phyloP scores from a whole-genome alignment of 2,329 filamentous ascomycete species.

The Phaeophleospora eucalypticola region DNA sequence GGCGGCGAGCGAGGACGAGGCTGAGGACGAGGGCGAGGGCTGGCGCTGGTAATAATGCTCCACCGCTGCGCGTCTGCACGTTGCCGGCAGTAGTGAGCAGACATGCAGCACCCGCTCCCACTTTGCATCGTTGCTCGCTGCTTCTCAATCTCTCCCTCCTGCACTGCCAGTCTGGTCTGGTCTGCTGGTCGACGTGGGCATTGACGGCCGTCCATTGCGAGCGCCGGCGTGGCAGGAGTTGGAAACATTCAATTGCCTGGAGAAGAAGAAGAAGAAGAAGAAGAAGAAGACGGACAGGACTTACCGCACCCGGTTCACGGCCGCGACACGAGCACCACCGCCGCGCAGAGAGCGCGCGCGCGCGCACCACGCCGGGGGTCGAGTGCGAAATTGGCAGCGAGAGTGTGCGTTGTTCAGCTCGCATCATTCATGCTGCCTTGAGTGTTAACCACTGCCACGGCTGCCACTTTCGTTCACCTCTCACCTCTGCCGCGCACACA shows the following conservation, averaged over 20 bases:
- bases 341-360: background rate
- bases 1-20: no score
- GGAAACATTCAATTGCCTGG: background rate
- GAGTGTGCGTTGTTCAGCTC: background rate
- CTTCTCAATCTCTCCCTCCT: background rate
- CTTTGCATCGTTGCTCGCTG: background rate
- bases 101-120: background rate
- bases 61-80: background rate
- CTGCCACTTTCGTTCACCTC: background rate
- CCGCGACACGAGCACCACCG: background rate
- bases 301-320: no score
- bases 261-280: background rate
- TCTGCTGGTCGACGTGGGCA: background rate
- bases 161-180: background rate
- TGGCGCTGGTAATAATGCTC: no score
- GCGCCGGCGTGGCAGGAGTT: constrained; percentile 7
- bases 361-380: constrained; percentile 9
- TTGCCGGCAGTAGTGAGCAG: background rate
- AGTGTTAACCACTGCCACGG: background rate
- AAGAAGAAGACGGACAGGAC: no score
- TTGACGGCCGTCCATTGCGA: background rate
- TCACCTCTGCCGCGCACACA: no score
- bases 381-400: constrained; percentile 7
- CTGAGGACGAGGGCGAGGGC: no score
- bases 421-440: background rate